These are phyloP conservation scores for Talaromyces piceae DNA, from an alignment of 2,329 filamentous ascomycete genomes.

Conservation along the genomic window DNA sequence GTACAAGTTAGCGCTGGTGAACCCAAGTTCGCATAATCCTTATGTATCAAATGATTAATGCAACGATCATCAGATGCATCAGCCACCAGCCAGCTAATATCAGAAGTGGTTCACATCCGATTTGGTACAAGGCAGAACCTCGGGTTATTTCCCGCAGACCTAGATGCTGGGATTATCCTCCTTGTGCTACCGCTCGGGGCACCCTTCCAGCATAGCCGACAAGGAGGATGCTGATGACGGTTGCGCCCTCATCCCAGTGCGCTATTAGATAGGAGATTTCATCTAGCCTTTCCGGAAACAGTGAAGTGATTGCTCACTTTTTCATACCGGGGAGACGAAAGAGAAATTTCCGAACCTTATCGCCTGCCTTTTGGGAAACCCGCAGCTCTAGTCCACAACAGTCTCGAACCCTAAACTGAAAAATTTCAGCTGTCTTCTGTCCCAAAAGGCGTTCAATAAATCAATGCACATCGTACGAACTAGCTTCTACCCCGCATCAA, in stretches of 20 bases:
- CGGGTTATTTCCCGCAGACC: background rate
- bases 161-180: background rate
- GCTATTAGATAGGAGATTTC: background rate
- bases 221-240: background rate
- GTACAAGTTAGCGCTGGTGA: no score
- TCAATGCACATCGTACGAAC: background rate
- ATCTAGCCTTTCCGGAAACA: background rate
- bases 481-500: conserved; percentile 5
- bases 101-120: background rate
- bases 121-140: background rate
- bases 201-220: conserved; percentile 2
- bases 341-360: background rate
- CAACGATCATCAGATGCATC: conserved; percentile 3
- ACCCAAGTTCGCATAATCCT: conserved; percentile 2
- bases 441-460: background rate
- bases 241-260: background rate
- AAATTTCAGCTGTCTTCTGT: background rate
- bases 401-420: background rate
- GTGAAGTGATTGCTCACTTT: conserved; percentile 5
- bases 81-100: background rate
- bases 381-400: background rate
- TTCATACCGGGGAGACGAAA: background rate
- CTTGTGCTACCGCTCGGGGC: background rate
- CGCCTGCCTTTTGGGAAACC: background rate
- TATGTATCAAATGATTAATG: background rate